Base-by-base conservation (phyloP, 257 asterid species). In the Haberlea rhodopensis region DNA sequence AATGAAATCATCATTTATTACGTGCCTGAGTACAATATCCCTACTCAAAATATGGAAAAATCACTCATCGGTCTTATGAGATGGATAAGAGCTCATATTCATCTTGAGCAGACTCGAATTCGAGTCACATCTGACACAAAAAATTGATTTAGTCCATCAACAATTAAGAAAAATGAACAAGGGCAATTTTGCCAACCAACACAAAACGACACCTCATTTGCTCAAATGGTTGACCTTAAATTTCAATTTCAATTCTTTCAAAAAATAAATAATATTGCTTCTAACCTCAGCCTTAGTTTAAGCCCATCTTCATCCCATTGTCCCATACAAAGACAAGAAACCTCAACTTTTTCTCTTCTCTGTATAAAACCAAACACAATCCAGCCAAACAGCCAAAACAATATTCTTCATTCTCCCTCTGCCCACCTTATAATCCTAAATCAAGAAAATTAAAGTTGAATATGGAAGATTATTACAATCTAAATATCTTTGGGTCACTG, bases 361-460 rank as follows among this genome's bases (percentile, higher is more conserved):
- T 74, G 79, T 79, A 79, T 82, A 82, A 82, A 81, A 82, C 76
- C 79, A 82, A 76, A 82, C 84, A 73, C 80, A 78, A 81, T 71
- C 78, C 56, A 68, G 57, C 62, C 78, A 57, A 25, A 72, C 75
- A 65, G 6, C 68, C 78, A 72, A 61, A 60, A 63, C 70, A 45
- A 66, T 71, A 69, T 72, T 66, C 71, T 53, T 43, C 51, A 43
- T 43, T 15, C 69, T 8, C n/a, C 19, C 24, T 32, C 51, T 25
- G 53, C 31, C 45, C 26, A 40, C 55, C 61, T n/a, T n/a, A 49
- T 4, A 37, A 48, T n/a, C 72, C 40, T 52, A 48, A 55, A 51
- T 48, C 60, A 48, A 67, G 15, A n/a, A 58, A 6, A 3, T 16
- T 2, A 2, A 10, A 37, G 5, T 43, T 43, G 2, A 43, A 13